Evolutionary conservation across 208 protist genomes (phyloP).

Genomic region (Strigomonas galati): DNA sequence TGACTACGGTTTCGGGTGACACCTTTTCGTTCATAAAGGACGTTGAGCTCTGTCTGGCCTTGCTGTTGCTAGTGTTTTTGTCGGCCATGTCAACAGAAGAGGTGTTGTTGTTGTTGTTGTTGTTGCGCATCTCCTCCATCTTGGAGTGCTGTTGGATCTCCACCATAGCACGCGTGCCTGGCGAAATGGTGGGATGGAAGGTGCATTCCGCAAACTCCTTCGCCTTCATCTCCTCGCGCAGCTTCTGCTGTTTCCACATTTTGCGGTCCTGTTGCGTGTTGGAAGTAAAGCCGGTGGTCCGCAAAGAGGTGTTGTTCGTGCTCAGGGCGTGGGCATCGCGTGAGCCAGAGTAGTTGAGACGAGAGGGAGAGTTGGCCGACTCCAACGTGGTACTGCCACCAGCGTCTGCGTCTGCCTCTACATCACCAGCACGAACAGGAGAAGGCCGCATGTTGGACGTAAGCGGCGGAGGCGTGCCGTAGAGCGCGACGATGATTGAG

Average conservation of each 20-base stretch:
- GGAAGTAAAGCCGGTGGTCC: not conserved
- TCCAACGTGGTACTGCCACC: not conserved
- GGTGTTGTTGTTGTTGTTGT: not conserved
- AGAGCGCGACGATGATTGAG: slow-evolving; percentile 34
- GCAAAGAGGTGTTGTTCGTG: not conserved
- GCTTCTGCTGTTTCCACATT: slow-evolving; percentile 18
- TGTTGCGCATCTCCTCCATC: slow-evolving; percentile 13
- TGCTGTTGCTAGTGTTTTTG: too few relatives aligned
- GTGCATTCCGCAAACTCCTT: slow-evolving; percentile 70
- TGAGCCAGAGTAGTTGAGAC: not conserved
- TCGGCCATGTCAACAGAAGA: too few relatives aligned
- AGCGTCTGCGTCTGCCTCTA: too few relatives aligned
- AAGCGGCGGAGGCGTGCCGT: slow-evolving; percentile 15
- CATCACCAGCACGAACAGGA: too few relatives aligned
- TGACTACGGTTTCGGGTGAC: not conserved
- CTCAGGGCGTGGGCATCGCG: not conserved
- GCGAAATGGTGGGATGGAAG: slow-evolving; percentile 66
- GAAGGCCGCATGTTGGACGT: not conserved
- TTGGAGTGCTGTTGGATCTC: slow-evolving; percentile 22
- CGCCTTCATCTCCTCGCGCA: slow-evolving; percentile 35
- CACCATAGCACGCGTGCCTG: slow-evolving; percentile 49
- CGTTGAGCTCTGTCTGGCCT: not conserved
- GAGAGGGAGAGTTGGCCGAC: too few relatives aligned
- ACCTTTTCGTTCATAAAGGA: not conserved
- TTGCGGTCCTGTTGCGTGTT: slow-evolving; percentile 9